Evolutionary conservation across 331 rosid genomes (phyloP).

Genomic region (Rosa hybrid): DNA sequence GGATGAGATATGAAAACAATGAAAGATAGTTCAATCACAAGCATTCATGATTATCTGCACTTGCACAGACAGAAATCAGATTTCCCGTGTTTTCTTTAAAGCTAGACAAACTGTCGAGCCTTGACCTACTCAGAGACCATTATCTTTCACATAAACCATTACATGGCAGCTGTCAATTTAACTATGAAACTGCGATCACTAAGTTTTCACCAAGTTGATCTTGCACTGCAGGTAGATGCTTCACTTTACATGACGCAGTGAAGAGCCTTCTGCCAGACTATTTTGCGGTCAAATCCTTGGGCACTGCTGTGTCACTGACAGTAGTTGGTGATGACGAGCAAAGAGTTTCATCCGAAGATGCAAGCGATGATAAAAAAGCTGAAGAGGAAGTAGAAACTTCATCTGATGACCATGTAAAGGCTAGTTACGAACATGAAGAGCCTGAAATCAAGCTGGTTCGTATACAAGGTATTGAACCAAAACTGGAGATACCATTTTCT

Average conservation of each 20-base stretch:
- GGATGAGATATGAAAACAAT: neutral
- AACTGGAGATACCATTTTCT: slow-evolving; percentile 74
- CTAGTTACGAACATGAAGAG: slow-evolving; percentile 24
- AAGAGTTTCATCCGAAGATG: slow-evolving; percentile 37
- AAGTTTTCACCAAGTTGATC: slow-evolving; percentile 1
- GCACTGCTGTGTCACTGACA: slow-evolving; percentile 25
- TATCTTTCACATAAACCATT: neutral
- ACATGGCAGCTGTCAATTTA: neutral
- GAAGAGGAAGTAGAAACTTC: slow-evolving; percentile 45
- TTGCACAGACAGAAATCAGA: neutral
- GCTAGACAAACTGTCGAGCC: neutral
- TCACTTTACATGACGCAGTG: slow-evolving; percentile 73
- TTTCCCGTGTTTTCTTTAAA: neutral
- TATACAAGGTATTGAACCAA: slow-evolving; percentile 95
- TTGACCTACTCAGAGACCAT: neutral
- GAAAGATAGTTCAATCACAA: neutral
- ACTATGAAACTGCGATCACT: neutral
- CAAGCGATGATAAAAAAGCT: slow-evolving; percentile 27
- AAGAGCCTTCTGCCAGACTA: slow-evolving; percentile 73
- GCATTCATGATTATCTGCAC: neutral
- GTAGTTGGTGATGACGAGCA: slow-evolving; percentile 28
- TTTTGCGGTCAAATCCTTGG: slow-evolving; percentile 34
- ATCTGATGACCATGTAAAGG: slow-evolving; percentile 24
- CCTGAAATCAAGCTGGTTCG: slow-evolving; percentile 72
- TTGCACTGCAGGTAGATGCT: slow-evolving; percentile 59